phyloP scores from a whole-genome alignment of 352 stramenopile species.

The Phytophthora crassamura region DNA sequence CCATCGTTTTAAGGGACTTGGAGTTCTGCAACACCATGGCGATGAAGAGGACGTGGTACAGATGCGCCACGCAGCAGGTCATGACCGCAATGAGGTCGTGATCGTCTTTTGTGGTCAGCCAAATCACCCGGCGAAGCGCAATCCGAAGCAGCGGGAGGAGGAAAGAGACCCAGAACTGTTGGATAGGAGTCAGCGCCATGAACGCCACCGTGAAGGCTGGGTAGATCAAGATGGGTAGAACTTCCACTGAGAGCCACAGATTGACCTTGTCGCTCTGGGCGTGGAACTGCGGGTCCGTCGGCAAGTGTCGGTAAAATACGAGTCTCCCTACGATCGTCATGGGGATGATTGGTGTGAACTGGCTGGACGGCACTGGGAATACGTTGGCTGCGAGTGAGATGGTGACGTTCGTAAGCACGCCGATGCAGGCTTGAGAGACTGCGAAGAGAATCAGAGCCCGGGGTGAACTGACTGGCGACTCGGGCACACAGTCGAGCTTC shows the following conservation, averaged over 20 bases:
- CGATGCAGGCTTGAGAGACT: conserved; percentile 19
- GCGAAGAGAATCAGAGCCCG: conserved; percentile 9
- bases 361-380: conserved; percentile 45
- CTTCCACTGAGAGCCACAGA: conserved; percentile 9
- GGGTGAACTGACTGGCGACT: conserved; percentile 15
- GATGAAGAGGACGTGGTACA: conserved; percentile 50
- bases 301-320: conserved; percentile 8
- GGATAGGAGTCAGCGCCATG: conserved; percentile 15
- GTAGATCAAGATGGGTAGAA: conserved; percentile 36
- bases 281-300: conserved; percentile 11
- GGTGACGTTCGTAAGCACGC: conserved; percentile 21
- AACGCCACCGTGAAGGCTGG: conserved; percentile 36
- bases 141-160: conserved; percentile 31
- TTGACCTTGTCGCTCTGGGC: conserved; percentile 21
- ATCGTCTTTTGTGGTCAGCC: conserved; percentile 23
- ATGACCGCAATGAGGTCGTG: conserved; percentile 32
- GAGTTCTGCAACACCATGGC: conserved; percentile 40
- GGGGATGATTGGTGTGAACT: conserved; percentile 17
- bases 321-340: conserved; percentile 14
- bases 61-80: conserved; percentile 24
- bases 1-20: conserved; percentile 36
- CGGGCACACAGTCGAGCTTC: conserved; percentile 31
- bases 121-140: conserved; percentile 25
- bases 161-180: conserved; percentile 38
- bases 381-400: conserved; percentile 20